Conservation (phyloP, 2,329 filamentous ascomycete genomes). For the Exophiala xenobiotica region DNA sequence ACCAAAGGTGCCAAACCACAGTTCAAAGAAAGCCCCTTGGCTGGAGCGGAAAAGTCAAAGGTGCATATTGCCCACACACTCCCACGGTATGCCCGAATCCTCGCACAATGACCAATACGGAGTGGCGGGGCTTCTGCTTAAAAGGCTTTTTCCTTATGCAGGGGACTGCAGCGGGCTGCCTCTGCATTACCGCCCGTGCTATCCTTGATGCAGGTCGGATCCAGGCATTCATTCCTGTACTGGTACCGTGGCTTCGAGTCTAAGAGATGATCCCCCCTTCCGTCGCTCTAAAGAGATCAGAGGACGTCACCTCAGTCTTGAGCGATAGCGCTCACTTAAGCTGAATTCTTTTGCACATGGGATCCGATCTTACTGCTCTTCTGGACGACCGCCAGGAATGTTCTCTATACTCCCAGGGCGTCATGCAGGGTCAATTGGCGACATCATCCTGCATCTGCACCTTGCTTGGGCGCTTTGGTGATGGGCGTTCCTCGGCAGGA, state of each 20-base stretch:
- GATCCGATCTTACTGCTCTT: too few relatives aligned
- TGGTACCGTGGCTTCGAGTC: background rate
- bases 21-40: too few relatives aligned
- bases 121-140: background rate
- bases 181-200: background rate
- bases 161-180: background rate
- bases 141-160: background rate
- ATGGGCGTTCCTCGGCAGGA: constrained; percentile 12
- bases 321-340: too few relatives aligned
- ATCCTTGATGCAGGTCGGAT: background rate
- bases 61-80: too few relatives aligned
- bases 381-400: too few relatives aligned
- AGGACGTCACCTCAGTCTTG: too few relatives aligned
- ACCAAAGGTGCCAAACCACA: too few relatives aligned
- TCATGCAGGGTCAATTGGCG: constrained; percentile 15
- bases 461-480: background rate
- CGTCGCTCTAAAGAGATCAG: too few relatives aligned
- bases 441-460: constrained; percentile 18
- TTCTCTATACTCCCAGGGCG: background rate
- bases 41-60: too few relatives aligned
- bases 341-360: too few relatives aligned
- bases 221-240: background rate
- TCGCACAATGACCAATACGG: background rate
- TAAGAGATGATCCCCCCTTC: too few relatives aligned
- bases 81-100: background rate